A percentile compares a stretch with the other conserved stretches of the same genome.
phyloP scores from a whole-genome alignment of 73 alveolate genomes.

The Paramecium caudatum region DNA sequence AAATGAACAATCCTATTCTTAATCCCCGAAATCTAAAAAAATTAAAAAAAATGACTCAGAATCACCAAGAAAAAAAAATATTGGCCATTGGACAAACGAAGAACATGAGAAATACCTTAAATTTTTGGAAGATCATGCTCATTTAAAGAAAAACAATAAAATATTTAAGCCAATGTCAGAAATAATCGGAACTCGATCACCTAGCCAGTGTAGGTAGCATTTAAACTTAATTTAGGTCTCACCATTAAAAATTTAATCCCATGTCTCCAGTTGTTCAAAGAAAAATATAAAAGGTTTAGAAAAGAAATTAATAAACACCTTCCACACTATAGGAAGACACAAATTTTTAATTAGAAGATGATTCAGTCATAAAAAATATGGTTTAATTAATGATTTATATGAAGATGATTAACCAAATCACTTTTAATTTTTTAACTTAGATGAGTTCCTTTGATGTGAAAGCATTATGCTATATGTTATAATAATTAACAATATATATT shows the following conservation, averaged over 20 bases:
- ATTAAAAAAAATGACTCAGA: constrained; percentile 12
- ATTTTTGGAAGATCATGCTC: constrained; percentile 31
- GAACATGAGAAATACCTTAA: constrained; percentile 25
- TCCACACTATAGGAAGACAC: background rate
- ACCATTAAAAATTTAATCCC: constrained; percentile 46
- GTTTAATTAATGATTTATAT: background rate
- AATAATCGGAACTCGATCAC: constrained; percentile 50
- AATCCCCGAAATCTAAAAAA: constrained; percentile 15
- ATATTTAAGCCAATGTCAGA: constrained; percentile 45
- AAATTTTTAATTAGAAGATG: background rate
- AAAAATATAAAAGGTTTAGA: background rate
- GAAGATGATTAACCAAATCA: background rate
- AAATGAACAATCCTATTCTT: background rate
- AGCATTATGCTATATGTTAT: background rate
- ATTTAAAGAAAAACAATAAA: constrained; percentile 21
- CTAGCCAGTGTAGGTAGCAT: constrained; percentile 35
- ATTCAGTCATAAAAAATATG: background rate
- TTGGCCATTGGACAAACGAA: constrained; percentile 61
- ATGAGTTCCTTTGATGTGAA: constrained; percentile 14
- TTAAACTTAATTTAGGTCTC: constrained; percentile 16
- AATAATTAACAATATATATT: background rate
- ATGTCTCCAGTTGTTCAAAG: background rate
- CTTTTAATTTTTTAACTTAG: background rate
- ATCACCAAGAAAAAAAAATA: background rate
- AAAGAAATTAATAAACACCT: background rate